phyloP scores from a whole-genome alignment of 2,329 filamentous ascomycete species.

The Alternaria longipes region DNA sequence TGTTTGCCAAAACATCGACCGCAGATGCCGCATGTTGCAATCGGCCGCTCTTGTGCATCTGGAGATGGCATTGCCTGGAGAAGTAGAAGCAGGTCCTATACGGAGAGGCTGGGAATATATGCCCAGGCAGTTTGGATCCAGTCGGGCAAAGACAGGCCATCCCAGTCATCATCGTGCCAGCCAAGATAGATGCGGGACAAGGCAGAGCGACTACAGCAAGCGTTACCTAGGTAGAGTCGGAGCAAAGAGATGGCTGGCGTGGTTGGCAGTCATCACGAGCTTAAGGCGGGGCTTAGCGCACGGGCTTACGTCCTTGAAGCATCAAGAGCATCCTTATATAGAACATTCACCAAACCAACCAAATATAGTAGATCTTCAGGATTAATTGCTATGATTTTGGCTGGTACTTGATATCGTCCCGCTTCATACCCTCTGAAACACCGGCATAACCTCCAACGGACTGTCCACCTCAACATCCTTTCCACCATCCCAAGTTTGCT shows the following conservation, averaged over 20 bases:
- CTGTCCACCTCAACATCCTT: constrained; percentile 54
- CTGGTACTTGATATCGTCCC: background rate
- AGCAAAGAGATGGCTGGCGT: background rate
- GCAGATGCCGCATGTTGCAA: constrained; percentile 14
- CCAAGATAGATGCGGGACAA: background rate
- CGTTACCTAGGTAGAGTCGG: background rate
- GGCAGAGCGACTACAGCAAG: background rate
- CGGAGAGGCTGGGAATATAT: background rate
- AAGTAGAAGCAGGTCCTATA: background rate
- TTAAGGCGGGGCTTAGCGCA: background rate
- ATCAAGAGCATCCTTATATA: background rate
- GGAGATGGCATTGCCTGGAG: background rate
- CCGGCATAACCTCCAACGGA: constrained; percentile 59
- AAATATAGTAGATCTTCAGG: background rate
- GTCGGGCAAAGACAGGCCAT: background rate
- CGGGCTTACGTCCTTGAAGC: background rate
- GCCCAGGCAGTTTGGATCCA: background rate
- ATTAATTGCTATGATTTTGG: background rate
- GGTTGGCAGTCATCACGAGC: background rate
- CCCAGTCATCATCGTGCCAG: background rate
- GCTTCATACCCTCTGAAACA: constrained; percentile 48
- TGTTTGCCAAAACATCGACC: constrained; percentile 16
- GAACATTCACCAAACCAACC: background rate
- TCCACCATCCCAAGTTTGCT: constrained; percentile 51
- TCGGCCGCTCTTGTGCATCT: background rate